phyloP scores from a whole-genome alignment of 768 basidiomycete genomes.

The Kwoniella pini region DNA sequence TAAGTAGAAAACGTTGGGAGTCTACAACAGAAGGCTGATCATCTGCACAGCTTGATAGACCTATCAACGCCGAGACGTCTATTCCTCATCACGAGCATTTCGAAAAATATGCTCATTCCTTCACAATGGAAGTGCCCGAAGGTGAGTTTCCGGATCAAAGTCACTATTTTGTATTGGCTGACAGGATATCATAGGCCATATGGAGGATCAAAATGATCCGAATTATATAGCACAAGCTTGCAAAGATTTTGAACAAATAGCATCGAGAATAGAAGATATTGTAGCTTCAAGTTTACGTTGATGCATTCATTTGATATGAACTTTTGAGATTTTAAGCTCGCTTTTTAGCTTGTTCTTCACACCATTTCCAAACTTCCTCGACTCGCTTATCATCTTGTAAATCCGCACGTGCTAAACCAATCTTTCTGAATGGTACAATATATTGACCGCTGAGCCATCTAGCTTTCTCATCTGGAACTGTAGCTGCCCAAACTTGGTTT shows the following conservation, averaged over 20 bases:
- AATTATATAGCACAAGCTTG: slow-evolving; percentile 57
- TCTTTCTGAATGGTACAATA: slow-evolving; percentile 36
- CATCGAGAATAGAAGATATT: slow-evolving; percentile 27
- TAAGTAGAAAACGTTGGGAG: slow-evolving; percentile 55
- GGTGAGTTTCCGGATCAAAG: slow-evolving; percentile 30
- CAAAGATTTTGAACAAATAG: slow-evolving; percentile 22
- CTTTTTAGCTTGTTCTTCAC: slow-evolving; percentile 33
- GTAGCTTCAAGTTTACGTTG: slow-evolving; percentile 18
- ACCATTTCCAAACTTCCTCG: slow-evolving; percentile 43
- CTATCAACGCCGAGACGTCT: slow-evolving; percentile 63
- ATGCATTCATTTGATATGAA: slow-evolving; percentile 7
- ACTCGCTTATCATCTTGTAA: slow-evolving; percentile 26
- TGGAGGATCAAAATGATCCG: slow-evolving; percentile 70
- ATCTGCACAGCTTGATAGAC: slow-evolving; percentile 59
- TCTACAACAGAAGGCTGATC: neutral
- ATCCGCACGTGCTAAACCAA: slow-evolving; percentile 39
- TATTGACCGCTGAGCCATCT: slow-evolving; percentile 36
- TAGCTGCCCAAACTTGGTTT: slow-evolving; percentile 45
- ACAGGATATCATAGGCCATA: slow-evolving; percentile 60
- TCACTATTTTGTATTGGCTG: neutral
- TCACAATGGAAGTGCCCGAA: slow-evolving; percentile 70
- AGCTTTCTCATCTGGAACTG: slow-evolving; percentile 29
- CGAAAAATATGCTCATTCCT: slow-evolving; percentile 74
- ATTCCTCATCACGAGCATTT: slow-evolving; percentile 78
- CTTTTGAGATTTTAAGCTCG: slow-evolving; percentile 14